Percentiles rank a stretch among this genome's conserved stretches.
phyloP scores from a whole-genome alignment of 2,329 filamentous ascomycete genomes.

The Conoideocrella luteorostrata region DNA sequence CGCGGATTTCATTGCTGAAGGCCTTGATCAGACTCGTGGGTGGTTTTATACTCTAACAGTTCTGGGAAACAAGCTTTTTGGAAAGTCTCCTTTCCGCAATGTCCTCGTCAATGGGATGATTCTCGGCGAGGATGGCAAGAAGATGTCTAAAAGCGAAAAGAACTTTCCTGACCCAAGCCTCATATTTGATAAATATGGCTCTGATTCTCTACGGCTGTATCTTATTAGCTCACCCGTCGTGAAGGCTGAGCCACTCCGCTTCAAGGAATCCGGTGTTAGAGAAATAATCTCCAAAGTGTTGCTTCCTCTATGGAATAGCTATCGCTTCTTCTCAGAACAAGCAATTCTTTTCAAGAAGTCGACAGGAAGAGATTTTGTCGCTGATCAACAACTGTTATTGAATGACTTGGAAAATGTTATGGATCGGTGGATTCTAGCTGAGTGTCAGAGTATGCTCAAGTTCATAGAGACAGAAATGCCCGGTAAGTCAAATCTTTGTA shows the following conservation, averaged over 20 bases:
- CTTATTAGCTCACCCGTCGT: conserved; percentile 23
- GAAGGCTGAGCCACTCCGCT: conserved; percentile 19
- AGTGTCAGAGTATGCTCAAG: conserved; percentile 75
- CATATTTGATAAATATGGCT: conserved; percentile 18
- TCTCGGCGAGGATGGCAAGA: conserved; percentile 21
- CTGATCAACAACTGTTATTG: conserved; percentile 10
- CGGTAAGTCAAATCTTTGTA: no score
- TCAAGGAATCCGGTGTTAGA: conserved; percentile 20
- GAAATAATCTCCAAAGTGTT: conserved; percentile 19
- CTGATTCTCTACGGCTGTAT: conserved; percentile 21
- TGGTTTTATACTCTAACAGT: conserved; percentile 23
- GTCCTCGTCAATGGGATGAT: conserved; percentile 22
- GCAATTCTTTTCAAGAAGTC: conserved; percentile 16
- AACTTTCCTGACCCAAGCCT: conserved; percentile 19
- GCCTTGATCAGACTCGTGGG: conserved; percentile 21
- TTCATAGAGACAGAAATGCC: conserved; percentile 86
- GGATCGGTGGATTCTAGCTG: conserved; percentile 84
- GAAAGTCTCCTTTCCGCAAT: conserved; percentile 20
- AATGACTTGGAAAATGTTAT: conserved; percentile 48
- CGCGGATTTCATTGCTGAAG: conserved; percentile 22
- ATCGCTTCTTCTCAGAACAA: conserved; percentile 21
- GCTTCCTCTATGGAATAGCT: conserved; percentile 22
- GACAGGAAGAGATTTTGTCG: conserved; percentile 14
- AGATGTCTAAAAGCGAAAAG: conserved; percentile 23
- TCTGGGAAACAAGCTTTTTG: conserved; percentile 19